phyloP scores from a whole-genome alignment of 2,329 filamentous ascomycete species.

The Colletotrichum agaves region DNA sequence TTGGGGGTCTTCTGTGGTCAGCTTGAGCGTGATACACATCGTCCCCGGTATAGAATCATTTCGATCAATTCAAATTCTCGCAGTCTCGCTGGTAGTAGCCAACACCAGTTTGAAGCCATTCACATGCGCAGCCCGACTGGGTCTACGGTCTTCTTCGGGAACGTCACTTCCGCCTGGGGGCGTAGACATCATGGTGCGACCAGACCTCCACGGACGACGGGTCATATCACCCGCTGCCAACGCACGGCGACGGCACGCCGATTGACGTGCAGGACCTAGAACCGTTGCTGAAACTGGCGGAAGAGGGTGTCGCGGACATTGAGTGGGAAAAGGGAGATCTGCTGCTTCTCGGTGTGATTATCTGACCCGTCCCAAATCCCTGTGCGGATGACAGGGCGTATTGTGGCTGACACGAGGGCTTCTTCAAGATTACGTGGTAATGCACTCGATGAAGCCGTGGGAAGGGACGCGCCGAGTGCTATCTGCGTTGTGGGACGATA shows the following conservation, averaged over 20 bases:
- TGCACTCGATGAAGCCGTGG: slow-evolving; percentile 47
- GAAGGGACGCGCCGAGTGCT: slow-evolving; percentile 45
- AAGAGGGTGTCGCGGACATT: slow-evolving; percentile 42
- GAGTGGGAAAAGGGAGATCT: slow-evolving; percentile 46
- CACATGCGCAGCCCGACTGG: slow-evolving; percentile 44
- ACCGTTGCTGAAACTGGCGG: slow-evolving; percentile 43
- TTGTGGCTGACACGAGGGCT: slow-evolving; percentile 23
- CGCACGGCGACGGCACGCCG: slow-evolving; percentile 44
- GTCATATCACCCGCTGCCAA: slow-evolving; percentile 48
- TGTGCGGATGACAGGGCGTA: neutral
- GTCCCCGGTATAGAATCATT: slow-evolving; percentile 42
- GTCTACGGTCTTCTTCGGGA: slow-evolving; percentile 46
- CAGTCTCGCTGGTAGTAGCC: neutral
- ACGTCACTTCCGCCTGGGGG: slow-evolving; percentile 49
- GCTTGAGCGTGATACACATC: slow-evolving; percentile 47
- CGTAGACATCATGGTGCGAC: slow-evolving; percentile 48
- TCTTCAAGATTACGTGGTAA: slow-evolving; percentile 47
- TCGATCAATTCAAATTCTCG: neutral
- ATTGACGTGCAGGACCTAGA: slow-evolving; percentile 46
- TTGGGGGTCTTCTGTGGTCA: too few relatives aligned
- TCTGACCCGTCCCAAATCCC: neutral
- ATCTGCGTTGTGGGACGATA: slow-evolving; percentile 47
- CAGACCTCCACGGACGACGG: slow-evolving; percentile 45
- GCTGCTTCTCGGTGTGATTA: slow-evolving; percentile 46
- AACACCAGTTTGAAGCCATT: slow-evolving; percentile 39